Conservation (phyloP, 2,329 filamentous ascomycete species). For the Orbilia brochopaga region DNA sequence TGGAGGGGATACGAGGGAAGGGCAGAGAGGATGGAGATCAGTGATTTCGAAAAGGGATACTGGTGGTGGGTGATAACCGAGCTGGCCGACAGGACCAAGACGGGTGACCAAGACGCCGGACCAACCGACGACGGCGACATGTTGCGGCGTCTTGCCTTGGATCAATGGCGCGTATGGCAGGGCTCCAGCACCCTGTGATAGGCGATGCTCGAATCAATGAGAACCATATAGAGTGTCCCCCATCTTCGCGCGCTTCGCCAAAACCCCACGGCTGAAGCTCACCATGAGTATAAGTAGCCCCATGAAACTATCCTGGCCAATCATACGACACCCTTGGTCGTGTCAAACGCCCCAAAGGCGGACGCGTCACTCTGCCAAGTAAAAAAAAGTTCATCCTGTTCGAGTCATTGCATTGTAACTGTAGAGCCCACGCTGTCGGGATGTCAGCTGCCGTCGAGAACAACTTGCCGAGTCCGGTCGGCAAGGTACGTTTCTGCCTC, state of each 20-base stretch:
- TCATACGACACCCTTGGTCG: no score
- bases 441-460: conserved; percentile 9
- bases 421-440: no score
- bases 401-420: no score
- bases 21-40: conserved; percentile 33
- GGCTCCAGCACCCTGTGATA: no score
- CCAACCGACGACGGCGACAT: conserved; percentile 25
- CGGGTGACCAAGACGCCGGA: background rate
- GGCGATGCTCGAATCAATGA: no score
- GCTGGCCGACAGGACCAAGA: conserved; percentile 25
- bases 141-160: conserved; percentile 25
- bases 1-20: conserved; percentile 35
- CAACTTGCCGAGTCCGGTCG: background rate
- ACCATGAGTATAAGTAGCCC: no score
- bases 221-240: no score
- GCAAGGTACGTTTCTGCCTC: conserved; percentile 10
- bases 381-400: no score
- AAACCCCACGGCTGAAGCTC: no score
- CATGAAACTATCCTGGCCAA: no score
- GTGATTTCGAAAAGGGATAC: conserved; percentile 37
- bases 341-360: no score
- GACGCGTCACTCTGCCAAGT: no score
- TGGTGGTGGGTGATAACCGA: conserved; percentile 44
- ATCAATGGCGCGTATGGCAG: conserved; percentile 21
- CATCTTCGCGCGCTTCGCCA: background rate